Percentiles rank a stretch among this genome's conserved stretches.
Evolutionary conservation across 2,329 filamentous ascomycete genomes (phyloP).

Genomic region (Rhinocladiella similis): DNA sequence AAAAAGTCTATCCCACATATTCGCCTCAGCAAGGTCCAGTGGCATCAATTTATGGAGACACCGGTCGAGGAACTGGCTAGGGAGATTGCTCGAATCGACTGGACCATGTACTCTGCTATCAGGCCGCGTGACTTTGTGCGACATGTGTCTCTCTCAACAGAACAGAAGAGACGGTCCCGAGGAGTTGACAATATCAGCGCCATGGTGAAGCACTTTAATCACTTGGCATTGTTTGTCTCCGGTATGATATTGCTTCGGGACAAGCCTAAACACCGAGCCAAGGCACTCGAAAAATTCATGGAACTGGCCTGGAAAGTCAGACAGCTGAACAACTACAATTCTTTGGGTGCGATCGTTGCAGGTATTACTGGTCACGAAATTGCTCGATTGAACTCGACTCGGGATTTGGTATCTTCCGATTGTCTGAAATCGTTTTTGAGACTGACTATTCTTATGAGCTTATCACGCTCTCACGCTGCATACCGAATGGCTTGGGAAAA

Average conservation of each 20-base stretch:
- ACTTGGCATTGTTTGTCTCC: conserved; percentile 77
- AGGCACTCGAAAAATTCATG: conserved; percentile 96
- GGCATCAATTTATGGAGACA: conserved; percentile 85
- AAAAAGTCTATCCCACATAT: conserved; percentile 69
- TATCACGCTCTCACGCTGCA: conserved; percentile 86
- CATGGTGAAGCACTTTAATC: conserved; percentile 92
- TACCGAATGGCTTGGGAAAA: conserved; percentile 99
- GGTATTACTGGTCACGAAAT: conserved; percentile 88
- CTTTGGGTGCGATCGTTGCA: conserved; percentile 87
- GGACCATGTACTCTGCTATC: conserved; percentile 97
- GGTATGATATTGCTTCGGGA: conserved; percentile 86
- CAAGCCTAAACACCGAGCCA: conserved; percentile 90
- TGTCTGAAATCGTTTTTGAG: conserved; percentile 83
- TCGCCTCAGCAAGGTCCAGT: conserved; percentile 79
- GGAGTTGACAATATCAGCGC: conserved; percentile 80
- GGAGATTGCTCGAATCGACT: conserved; percentile 93
- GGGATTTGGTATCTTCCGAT: conserved; percentile 69
- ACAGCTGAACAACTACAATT: conserved; percentile 95
- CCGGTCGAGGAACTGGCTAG: conserved; percentile 82
- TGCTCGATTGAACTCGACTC: conserved; percentile 77
- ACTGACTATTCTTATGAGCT: conserved; percentile 87
- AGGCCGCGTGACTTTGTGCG: conserved; percentile 89
- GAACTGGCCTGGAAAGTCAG: conserved; percentile 79
- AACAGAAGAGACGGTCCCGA: conserved; percentile 57
- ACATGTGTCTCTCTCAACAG: conserved; percentile 74